Conservation (phyloP, 371 early-diverging fungal species). For the Blakeslea trispora region DNA sequence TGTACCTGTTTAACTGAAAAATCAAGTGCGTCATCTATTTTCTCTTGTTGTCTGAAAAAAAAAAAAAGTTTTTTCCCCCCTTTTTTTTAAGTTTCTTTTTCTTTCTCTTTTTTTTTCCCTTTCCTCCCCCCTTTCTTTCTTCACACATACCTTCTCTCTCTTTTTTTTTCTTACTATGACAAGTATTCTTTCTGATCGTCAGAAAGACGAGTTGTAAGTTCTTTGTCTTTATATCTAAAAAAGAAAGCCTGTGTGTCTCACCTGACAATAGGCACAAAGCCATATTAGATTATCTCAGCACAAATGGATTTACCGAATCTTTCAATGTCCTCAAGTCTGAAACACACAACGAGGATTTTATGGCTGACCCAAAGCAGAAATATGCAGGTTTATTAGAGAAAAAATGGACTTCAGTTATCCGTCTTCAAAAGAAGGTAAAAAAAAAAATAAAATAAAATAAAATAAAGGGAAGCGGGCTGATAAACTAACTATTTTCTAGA, state of each 20-base stretch:
- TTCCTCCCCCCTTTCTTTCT: neutral
- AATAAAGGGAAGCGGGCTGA: neutral
- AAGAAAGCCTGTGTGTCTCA: neutral
- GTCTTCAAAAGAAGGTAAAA: conserved; percentile 81
- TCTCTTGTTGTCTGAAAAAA: neutral
- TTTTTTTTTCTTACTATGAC: conserved; percentile 66
- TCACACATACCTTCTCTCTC: too few relatives aligned
- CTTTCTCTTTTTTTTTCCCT: neutral
- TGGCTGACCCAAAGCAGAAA: conserved; percentile 72
- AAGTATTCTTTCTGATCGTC: conserved; percentile 32
- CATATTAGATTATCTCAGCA: conserved; percentile 80
- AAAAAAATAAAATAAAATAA: conserved; percentile 54
- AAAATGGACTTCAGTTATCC: conserved; percentile 90
- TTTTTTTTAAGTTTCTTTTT: neutral
- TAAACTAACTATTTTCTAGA: conserved; percentile 52
- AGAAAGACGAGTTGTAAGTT: conserved; percentile 34
- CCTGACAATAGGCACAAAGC: conserved; percentile 59
- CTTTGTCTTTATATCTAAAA: neutral
- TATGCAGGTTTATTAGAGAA: conserved; percentile 85
- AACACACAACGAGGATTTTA: conserved; percentile 67
- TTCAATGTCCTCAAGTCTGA: conserved; percentile 68
- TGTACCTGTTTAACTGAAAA: neutral
- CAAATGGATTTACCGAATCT: conserved; percentile 71
- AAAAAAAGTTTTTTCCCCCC: neutral
- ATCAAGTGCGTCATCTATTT: neutral